Conservation (phyloP, 1,139 yeast species). For the Meyerozyma sp. region DNA sequence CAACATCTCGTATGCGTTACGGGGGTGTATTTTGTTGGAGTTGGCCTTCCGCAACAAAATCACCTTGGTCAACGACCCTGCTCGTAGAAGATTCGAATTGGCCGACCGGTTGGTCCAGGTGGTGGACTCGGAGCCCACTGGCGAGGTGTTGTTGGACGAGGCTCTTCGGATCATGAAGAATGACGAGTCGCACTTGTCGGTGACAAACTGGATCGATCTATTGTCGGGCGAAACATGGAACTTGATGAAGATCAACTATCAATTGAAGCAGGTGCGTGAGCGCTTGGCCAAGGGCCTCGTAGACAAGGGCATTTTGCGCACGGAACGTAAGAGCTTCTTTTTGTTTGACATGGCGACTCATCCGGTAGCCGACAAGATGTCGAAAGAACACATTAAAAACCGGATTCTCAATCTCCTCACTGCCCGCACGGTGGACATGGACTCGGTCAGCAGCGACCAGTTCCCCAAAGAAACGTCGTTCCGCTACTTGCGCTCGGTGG, state of each 20-base stretch:
- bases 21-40: conserved; percentile 92
- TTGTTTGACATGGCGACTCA: conserved; percentile 98
- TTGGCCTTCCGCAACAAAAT: conserved; percentile 88
- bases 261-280: conserved; percentile 94
- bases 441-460: conserved; percentile 44
- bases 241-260: conserved; percentile 87
- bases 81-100: conserved; percentile 84
- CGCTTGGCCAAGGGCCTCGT: conserved; percentile 94
- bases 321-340: conserved; percentile 91
- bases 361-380: conserved; percentile 80
- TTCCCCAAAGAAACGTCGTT: conserved; percentile 69
- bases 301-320: conserved; percentile 94
- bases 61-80: conserved; percentile 86
- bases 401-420: conserved; percentile 69
- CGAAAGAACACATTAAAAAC: conserved; percentile 75
- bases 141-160: conserved; percentile 92
- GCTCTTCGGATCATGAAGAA: conserved; percentile 84
- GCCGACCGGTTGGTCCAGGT: conserved; percentile 87
- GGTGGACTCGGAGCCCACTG: conserved; percentile 80
- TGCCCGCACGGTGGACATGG: conserved; percentile 59
- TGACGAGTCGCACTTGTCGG: conserved; percentile 75
- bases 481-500: conserved; percentile 69
- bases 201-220: conserved; percentile 90
- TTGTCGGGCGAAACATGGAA: conserved; percentile 98
- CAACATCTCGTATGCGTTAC: conserved; percentile 88